These are phyloP conservation scores for Torulaspora delbrueckii DNA, from an alignment of 805 yeast species.

Conservation along the genomic window DNA sequence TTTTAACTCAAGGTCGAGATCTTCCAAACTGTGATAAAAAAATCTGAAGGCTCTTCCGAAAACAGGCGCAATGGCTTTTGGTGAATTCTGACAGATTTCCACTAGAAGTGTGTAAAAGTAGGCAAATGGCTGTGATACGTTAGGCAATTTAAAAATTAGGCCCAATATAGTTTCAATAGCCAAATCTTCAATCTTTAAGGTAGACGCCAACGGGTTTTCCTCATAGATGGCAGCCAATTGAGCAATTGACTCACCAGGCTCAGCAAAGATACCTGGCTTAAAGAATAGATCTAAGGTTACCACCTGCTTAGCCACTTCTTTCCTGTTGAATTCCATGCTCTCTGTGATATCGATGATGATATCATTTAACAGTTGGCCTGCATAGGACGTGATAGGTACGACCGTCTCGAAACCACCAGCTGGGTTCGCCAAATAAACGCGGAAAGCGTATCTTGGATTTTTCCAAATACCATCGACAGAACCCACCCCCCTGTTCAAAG, in stretches of 20 bases:
- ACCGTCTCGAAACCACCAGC: slow-evolving; percentile 61
- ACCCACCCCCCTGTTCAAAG: slow-evolving; percentile 39
- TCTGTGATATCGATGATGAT: slow-evolving; percentile 68
- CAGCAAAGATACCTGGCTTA: slow-evolving; percentile 57
- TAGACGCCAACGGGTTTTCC: slow-evolving; percentile 46
- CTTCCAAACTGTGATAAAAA: slow-evolving; percentile 61
- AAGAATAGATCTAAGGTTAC: slow-evolving; percentile 70
- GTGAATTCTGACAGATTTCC: slow-evolving; percentile 79
- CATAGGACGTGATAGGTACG: slow-evolving; percentile 48
- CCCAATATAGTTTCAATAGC: slow-evolving; percentile 78
- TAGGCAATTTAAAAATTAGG: slow-evolving; percentile 71
- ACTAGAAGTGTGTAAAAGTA: slow-evolving; percentile 82
- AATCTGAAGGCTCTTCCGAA: slow-evolving; percentile 88
- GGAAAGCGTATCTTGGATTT: slow-evolving; percentile 55
- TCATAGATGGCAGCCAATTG: slow-evolving; percentile 45
- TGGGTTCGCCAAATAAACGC: slow-evolving; percentile 50
- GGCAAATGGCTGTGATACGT: slow-evolving; percentile 57
- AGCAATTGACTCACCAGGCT: slow-evolving; percentile 74
- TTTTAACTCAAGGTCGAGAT: slow-evolving; percentile 71
- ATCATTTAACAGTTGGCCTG: slow-evolving; percentile 67
- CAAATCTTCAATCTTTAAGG: slow-evolving; percentile 89
- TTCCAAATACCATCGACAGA: slow-evolving; percentile 65
- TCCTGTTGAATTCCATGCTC: slow-evolving; percentile 82
- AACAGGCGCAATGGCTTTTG: slow-evolving; percentile 84
- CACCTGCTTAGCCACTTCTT: slow-evolving; percentile 79